These are phyloP conservation scores for Mucor plumbeus DNA, from an alignment of 371 early-diverging fungal genomes.

Conservation along the genomic window DNA sequence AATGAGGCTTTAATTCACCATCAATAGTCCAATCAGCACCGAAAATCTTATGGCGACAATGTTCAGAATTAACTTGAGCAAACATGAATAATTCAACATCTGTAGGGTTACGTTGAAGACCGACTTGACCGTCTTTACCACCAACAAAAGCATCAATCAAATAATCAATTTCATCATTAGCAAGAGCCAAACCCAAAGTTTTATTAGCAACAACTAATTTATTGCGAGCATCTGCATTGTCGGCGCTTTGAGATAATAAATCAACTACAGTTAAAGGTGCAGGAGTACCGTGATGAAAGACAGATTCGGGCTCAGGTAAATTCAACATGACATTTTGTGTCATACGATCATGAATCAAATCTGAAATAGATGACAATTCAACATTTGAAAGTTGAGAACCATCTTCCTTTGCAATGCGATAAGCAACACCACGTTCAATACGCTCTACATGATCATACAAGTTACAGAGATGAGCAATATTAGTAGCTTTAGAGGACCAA, in stretches of 20 bases:
- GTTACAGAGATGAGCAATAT: conserved; percentile 91
- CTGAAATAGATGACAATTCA: conserved; percentile 54
- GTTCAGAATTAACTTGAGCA: conserved; percentile 98
- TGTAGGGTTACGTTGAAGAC: conserved; percentile 86
- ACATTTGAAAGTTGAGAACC: conserved; percentile 32
- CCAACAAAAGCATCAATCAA: conserved; percentile 86
- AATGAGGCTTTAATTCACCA: conserved; percentile 73
- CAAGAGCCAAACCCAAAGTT: conserved; percentile 91
- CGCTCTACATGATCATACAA: conserved; percentile 71
- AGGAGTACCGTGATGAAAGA: conserved; percentile 82
- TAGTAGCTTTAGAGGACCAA: conserved; percentile 99
- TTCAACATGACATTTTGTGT: conserved; percentile 75
- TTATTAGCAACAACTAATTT: conserved; percentile 81
- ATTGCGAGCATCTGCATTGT: conserved; percentile 52
- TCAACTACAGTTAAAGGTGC: conserved; percentile 79
- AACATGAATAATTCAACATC: conserved; percentile 99
- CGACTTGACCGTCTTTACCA: conserved; percentile 53
- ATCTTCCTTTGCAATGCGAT: conserved; percentile 55
- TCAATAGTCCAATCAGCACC: conserved; percentile 96
- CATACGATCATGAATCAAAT: conserved; percentile 90
- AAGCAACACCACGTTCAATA: conserved; percentile 89
- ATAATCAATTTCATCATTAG: conserved; percentile 94
- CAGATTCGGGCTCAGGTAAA: conserved; percentile 65
- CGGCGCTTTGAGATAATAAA: conserved; percentile 46
- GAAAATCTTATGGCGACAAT: conserved; percentile 99